phyloP scores from a whole-genome alignment of 2,329 filamentous ascomycete genomes.

The Venturiaceae sp. region DNA sequence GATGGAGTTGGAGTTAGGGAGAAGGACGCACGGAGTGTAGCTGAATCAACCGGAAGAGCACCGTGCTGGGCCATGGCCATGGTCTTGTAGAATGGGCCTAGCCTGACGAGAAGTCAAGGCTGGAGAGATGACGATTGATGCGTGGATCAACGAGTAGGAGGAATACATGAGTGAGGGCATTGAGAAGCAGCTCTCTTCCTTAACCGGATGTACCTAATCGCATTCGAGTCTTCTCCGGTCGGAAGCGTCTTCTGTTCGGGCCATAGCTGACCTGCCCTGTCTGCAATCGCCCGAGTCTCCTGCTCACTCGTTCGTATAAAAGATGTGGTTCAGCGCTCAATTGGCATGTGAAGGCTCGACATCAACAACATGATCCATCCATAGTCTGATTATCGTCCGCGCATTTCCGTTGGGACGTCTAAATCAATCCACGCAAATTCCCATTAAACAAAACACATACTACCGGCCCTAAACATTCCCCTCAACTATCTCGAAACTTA shows the following conservation, averaged over 20 bases:
- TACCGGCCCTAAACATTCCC: not conserved
- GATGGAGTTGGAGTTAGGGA: not conserved
- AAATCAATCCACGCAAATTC: not conserved
- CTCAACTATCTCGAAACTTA: not conserved
- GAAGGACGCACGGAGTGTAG: not conserved
- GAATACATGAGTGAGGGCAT: not conserved
- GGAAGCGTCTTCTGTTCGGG: too few relatives aligned
- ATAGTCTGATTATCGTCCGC: too few relatives aligned
- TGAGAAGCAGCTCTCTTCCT: too few relatives aligned
- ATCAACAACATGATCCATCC: not conserved
- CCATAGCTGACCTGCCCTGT: too few relatives aligned
- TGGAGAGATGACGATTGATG: not conserved
- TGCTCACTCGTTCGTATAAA: too few relatives aligned
- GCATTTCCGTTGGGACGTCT: not conserved
- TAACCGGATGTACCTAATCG: too few relatives aligned
- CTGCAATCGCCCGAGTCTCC: too few relatives aligned
- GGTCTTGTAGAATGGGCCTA: not conserved
- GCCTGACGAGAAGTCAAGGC: not conserved
- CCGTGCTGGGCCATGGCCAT: not conserved
- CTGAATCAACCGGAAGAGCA: not conserved
- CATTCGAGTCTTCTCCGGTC: too few relatives aligned
- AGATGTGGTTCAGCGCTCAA: too few relatives aligned
- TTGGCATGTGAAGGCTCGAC: too few relatives aligned
- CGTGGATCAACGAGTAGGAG: not conserved
- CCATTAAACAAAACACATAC: not conserved